phyloP scores from a whole-genome alignment of 2,329 filamentous ascomycete genomes.

The Beauveria brongniartii region DNA sequence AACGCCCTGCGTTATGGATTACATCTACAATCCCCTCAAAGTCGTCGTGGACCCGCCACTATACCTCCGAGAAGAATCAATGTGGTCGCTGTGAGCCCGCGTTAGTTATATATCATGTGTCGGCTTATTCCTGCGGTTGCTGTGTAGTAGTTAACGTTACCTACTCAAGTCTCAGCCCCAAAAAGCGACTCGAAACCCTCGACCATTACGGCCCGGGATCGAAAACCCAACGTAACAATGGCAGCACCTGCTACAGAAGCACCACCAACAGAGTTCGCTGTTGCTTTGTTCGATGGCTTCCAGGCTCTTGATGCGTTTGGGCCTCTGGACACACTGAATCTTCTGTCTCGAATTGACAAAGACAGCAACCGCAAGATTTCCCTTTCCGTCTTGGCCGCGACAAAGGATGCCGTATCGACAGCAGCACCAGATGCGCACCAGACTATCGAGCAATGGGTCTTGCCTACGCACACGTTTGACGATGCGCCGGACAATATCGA shows the following conservation, averaged over 20 bases:
- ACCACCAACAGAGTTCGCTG: background rate
- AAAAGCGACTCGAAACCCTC: background rate
- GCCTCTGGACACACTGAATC: background rate
- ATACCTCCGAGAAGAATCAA: background rate
- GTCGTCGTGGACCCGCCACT: background rate
- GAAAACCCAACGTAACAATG: background rate
- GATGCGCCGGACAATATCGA: slow-evolving; percentile 31
- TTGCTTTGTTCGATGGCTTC: background rate
- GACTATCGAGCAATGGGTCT: background rate
- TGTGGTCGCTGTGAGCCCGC: background rate
- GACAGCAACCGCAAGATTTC: background rate
- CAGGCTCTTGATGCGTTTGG: background rate
- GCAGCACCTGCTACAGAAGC: background rate
- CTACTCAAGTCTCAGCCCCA: too few relatives aligned
- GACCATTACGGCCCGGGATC: background rate
- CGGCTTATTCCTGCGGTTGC: background rate
- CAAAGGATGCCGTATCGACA: background rate
- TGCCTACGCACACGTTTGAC: slow-evolving; percentile 42
- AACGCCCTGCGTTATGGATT: background rate
- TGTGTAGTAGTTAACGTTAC: too few relatives aligned
- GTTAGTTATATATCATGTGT: background rate
- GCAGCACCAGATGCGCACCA: background rate
- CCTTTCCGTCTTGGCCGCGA: background rate
- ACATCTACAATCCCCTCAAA: background rate
- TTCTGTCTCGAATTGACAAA: background rate